Conservation (phyloP, 352 stramenopile species). For the Saprolegnia parasitica region DNA sequence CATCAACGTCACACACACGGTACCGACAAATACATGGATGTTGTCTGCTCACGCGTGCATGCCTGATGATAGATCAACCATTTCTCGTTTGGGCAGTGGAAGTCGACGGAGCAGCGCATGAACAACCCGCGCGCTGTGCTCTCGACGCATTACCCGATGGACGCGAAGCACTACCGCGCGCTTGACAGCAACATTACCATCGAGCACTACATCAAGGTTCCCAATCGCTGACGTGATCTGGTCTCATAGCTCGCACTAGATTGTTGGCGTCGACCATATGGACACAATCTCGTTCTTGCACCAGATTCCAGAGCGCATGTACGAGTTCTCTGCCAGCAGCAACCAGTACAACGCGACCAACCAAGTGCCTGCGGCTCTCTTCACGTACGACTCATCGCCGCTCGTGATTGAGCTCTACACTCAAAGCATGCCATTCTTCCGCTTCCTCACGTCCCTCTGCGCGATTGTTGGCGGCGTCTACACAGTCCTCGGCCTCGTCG, state of each 20-base stretch:
- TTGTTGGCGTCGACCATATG: slow-evolving; percentile 72
- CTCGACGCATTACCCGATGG: slow-evolving; percentile 61
- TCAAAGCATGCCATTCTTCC: slow-evolving; percentile 75
- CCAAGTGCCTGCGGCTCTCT: slow-evolving; percentile 55
- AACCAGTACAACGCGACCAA: slow-evolving; percentile 69
- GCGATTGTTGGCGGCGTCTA: slow-evolving; percentile 80
- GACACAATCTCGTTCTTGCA: slow-evolving; percentile 48
- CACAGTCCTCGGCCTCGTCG: slow-evolving; percentile 78
- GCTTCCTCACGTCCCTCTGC: slow-evolving; percentile 78
- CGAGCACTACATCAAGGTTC: slow-evolving; percentile 77
- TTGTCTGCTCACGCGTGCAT: background rate
- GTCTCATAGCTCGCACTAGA: slow-evolving; percentile 37
- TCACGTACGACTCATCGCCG: slow-evolving; percentile 79
- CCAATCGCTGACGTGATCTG: slow-evolving; percentile 48
- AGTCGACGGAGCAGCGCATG: slow-evolving; percentile 54
- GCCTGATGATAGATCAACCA: slow-evolving; percentile 48
- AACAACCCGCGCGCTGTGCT: slow-evolving; percentile 40
- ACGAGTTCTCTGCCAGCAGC: slow-evolving; percentile 72
- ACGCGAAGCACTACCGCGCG: slow-evolving; percentile 47
- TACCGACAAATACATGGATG: background rate
- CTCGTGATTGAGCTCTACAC: slow-evolving; percentile 64
- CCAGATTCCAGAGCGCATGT: slow-evolving; percentile 49
- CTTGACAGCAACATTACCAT: slow-evolving; percentile 70
- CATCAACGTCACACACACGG: slow-evolving; percentile 57
- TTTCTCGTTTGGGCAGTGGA: slow-evolving; percentile 83